Percentiles rank a stretch among this genome's conserved stretches.
These are phyloP conservation scores for Xylaria sp. DNA, from an alignment of 2,329 filamentous ascomycete species.

Conservation along the genomic window DNA sequence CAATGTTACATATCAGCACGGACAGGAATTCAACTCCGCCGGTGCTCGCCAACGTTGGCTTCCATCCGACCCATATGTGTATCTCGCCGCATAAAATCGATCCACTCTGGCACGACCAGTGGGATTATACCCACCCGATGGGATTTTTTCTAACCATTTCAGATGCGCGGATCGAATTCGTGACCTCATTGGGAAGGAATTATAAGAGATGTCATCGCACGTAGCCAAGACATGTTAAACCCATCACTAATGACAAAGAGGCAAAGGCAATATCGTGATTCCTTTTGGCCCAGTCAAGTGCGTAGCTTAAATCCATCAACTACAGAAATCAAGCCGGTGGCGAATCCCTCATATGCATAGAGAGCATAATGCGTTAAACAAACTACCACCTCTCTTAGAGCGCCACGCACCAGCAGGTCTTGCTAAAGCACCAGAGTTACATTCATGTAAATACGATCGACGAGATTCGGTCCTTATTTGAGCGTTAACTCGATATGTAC, in stretches of 20 bases:
- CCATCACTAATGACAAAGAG: neutral
- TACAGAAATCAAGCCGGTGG: neutral
- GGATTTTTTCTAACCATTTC: neutral
- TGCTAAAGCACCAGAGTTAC: neutral
- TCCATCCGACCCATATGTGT: neutral
- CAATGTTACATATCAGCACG: neutral
- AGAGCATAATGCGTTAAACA: neutral
- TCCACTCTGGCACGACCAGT: too few species aligned
- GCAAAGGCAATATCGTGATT: neutral
- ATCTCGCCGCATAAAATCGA: slow-evolving; percentile 2
- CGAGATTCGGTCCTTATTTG: neutral
- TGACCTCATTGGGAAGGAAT: neutral
- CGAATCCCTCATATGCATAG: neutral
- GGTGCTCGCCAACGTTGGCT: neutral
- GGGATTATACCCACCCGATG: neutral
- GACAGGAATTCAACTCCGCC: neutral
- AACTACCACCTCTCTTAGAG: neutral
- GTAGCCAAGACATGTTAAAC: neutral
- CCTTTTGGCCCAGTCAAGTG: neutral
- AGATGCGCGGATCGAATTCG: too few species aligned
- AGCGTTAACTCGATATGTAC: neutral
- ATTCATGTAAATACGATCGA: neutral
- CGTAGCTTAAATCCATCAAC: too few species aligned
- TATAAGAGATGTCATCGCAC: neutral
- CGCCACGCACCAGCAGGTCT: neutral